phyloP scores from a whole-genome alignment of 2,329 filamentous ascomycete genomes.

The Metarhizium sp. region DNA sequence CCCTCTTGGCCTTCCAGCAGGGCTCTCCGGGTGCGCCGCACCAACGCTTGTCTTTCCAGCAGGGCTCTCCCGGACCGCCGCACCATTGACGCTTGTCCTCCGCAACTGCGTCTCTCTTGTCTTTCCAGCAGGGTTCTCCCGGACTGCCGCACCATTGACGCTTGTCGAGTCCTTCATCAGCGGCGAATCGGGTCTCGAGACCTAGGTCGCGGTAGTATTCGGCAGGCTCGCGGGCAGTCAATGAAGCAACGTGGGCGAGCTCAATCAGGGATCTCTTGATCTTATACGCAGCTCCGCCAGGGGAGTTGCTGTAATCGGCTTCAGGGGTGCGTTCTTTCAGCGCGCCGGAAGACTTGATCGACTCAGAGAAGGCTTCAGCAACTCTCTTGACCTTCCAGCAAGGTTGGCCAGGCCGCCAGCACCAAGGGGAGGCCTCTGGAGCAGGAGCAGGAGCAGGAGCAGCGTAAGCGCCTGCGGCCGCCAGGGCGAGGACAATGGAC shows the following conservation, averaged over 20 bases:
- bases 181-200: constrained; percentile 16
- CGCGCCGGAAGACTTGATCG: constrained; percentile 15
- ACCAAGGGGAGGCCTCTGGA: constrained; percentile 13
- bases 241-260: constrained; percentile 26
- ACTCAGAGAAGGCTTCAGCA: constrained; percentile 10
- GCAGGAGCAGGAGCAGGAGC: constrained; percentile 2
- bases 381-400: constrained; percentile 27
- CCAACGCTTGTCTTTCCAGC: constrained; percentile 16
- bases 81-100: constrained; percentile 18
- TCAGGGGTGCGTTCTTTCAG: constrained; percentile 17
- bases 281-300: constrained; percentile 25
- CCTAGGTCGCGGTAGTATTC: constrained; percentile 23
- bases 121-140: constrained; percentile 27
- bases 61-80: constrained; percentile 8
- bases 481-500: constrained; percentile 28
- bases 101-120: background rate
- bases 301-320: constrained; percentile 21
- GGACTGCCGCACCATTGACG: constrained; percentile 4
- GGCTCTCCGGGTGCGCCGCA: background rate
- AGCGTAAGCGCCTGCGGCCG: constrained; percentile 27
- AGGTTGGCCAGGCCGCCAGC: constrained; percentile 17
- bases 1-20: constrained; percentile 30
- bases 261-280: constrained; percentile 29
- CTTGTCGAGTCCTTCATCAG: constrained; percentile 10
- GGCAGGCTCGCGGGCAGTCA: constrained; percentile 17